Conservation (phyloP, 2,329 filamentous ascomycete species). For the Albophoma yamanashiensis region DNA sequence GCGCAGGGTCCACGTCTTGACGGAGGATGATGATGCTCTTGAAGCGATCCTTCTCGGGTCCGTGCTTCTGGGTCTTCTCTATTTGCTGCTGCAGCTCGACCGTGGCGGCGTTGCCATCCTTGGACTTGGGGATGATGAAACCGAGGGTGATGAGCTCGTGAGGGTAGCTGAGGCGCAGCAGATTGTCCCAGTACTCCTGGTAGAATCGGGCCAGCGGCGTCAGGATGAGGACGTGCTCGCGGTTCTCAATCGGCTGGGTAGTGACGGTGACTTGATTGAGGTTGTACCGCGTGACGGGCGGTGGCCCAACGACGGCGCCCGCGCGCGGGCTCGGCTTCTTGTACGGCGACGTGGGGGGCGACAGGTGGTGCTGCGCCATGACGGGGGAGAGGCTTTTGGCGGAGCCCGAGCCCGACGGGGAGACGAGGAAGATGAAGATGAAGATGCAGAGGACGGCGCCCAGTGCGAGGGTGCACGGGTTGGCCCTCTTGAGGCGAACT, state of each 20-base stretch:
- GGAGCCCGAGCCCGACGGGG: constrained; percentile 36
- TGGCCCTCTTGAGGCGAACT: constrained; percentile 69
- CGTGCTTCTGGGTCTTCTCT: constrained; percentile 67
- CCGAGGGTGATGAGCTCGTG: constrained; percentile 91
- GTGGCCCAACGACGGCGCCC: constrained; percentile 36
- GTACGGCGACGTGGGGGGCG: constrained; percentile 31
- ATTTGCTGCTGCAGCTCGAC: constrained; percentile 75
- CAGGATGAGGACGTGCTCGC: constrained; percentile 80
- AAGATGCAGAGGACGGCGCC: constrained; percentile 63
- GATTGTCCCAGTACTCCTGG: constrained; percentile 89
- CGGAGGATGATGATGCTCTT: constrained; percentile 88
- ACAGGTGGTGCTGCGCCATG: constrained; percentile 31
- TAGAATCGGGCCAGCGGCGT: constrained; percentile 93
- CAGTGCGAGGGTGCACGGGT: constrained; percentile 63
- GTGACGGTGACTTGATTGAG: constrained; percentile 92
- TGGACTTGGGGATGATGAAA: constrained; percentile 91
- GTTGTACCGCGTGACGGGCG: constrained; percentile 85
- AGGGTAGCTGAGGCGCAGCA: constrained; percentile 74
- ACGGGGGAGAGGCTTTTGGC: constrained; percentile 36
- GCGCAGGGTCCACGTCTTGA: constrained; percentile 82
- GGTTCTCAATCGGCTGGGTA: constrained; percentile 60
- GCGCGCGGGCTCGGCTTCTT: constrained; percentile 25
- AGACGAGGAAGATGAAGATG: constrained; percentile 54
- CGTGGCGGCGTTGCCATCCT: constrained; percentile 83
- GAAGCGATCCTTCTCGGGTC: constrained; percentile 72